Evolutionary conservation across 371 early-diverging fungal species (phyloP), one percentile per base, ranked within the genome.

Genomic region (Mortierella sp.): DNA sequence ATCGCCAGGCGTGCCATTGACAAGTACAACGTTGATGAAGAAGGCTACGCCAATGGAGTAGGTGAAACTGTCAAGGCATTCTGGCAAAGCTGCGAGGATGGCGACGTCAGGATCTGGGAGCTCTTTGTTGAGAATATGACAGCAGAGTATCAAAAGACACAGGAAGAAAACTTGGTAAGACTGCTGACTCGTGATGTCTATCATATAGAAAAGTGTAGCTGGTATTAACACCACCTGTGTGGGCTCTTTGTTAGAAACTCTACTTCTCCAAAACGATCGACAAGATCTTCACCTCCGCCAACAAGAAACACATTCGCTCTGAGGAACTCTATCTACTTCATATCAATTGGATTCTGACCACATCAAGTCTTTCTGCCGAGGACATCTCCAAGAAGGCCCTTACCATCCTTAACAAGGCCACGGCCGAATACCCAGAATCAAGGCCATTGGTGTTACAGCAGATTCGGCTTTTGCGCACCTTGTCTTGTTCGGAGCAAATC

Each of bases 41-140:
- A 79, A 10, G 84, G 84, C 27, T 85, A 71, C 29, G 64, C 50
- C 21, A 29, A 29, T 25, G 61, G 57, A 37, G 52, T 77, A 25
- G 70, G 59, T 12, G 68, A 62, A 34, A 63, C 61, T 12, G 71
- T 66, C 17, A 67, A 66, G 61, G 64, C 27, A 39, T 67, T 68
- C 44, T 77, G 78, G 62, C 47, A 61, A 40, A 45, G 44, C 27
- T 70, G 67, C 52, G 66, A 67, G 46, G 55, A 54, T 10, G 59
- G 54, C 10, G 40, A 74, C 53, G 83, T 80, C 0, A 84, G 68
- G 21, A 86, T 88, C 83, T 90, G 87, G 86, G 79, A 79, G 47
- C 60, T 65, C 40, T 95, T 89, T 69, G 76, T 85, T 17, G 61
- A 72, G 8, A 94, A 92, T 66, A 77, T 94, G 69, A 61, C 49